Evolutionary conservation across 2,329 filamentous ascomycete species (phyloP).

Genomic region (Calonectria multiphialidica): DNA sequence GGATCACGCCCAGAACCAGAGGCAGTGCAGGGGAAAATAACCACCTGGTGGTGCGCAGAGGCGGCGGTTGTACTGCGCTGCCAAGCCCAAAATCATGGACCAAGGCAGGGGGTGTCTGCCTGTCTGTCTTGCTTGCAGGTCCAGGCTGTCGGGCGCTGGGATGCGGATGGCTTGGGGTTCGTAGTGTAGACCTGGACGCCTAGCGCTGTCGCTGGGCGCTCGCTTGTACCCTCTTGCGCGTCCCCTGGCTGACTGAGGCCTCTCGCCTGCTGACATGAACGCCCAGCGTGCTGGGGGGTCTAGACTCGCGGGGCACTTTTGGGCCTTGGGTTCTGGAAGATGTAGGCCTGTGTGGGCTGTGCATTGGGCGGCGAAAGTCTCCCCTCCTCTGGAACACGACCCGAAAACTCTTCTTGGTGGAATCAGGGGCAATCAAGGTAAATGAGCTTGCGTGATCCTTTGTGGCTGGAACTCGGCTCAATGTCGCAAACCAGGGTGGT

Average conservation of each 20-base stretch:
- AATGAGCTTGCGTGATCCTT: slow-evolving; percentile 32
- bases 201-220: background rate
- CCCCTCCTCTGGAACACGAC: background rate
- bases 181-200: background rate
- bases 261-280: slow-evolving; percentile 21
- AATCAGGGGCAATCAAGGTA: slow-evolving; percentile 16
- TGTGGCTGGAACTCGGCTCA: slow-evolving; percentile 25
- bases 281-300: background rate
- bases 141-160: slow-evolving; percentile 2
- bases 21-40: slow-evolving; percentile 17
- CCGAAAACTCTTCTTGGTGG: background rate
- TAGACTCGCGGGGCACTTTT: slow-evolving; percentile 1
- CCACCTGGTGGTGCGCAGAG: slow-evolving; percentile 7
- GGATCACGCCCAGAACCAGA: slow-evolving; percentile 24
- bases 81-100: slow-evolving; percentile 13
- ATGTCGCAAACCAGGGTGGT: slow-evolving; percentile 29
- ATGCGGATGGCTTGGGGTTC: background rate
- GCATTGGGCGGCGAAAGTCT: slow-evolving; percentile 12
- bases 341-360: slow-evolving; percentile 4
- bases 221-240: background rate
- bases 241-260: background rate
- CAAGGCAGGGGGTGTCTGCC: slow-evolving; percentile 6
- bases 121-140: slow-evolving; percentile 3
- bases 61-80: background rate
- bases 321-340: slow-evolving; percentile 8